Evolutionary conservation across 2,329 filamentous ascomycete genomes (phyloP).

Genomic region (Xylaria arbuscula): DNA sequence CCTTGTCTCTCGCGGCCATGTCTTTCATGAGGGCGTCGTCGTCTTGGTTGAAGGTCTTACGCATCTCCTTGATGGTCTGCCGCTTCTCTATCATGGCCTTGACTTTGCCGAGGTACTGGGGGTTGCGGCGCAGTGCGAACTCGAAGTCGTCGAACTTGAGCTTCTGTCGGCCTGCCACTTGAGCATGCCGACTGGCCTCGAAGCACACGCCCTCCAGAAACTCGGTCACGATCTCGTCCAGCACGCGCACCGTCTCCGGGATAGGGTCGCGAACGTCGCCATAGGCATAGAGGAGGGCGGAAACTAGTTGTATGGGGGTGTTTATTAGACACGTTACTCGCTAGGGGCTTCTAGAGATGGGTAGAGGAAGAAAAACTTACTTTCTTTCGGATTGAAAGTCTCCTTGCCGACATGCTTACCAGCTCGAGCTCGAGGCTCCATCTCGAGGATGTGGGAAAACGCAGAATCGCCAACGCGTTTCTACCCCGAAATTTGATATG

Average conservation of each 20-base stretch:
- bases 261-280: conserved; percentile 83
- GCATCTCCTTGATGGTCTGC: conserved; percentile 82
- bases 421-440: conserved; percentile 81
- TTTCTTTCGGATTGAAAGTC: conserved; percentile 79
- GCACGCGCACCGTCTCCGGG: conserved; percentile 82
- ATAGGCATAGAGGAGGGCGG: conserved; percentile 80
- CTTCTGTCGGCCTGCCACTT: conserved; percentile 90
- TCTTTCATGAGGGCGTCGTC: conserved; percentile 63
- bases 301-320: conserved; percentile 61
- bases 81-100: conserved; percentile 91
- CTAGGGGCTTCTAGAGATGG: neutral
- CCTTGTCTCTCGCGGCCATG: conserved; percentile 35
- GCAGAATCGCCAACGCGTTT: neutral
- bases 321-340: conserved; percentile 32
- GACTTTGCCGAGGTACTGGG: conserved; percentile 86
- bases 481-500: neutral
- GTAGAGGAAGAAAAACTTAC: conserved; percentile 58
- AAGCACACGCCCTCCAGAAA: conserved; percentile 96
- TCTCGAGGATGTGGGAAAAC: conserved; percentile 49
- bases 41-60: conserved; percentile 79
- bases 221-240: conserved; percentile 96
- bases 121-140: conserved; percentile 88
- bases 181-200: conserved; percentile 85
- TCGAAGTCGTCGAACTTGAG: conserved; percentile 99
- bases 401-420: conserved; percentile 85